Conservation (phyloP, 805 yeast species). For the Kodamaea hsintzibuensis region DNA sequence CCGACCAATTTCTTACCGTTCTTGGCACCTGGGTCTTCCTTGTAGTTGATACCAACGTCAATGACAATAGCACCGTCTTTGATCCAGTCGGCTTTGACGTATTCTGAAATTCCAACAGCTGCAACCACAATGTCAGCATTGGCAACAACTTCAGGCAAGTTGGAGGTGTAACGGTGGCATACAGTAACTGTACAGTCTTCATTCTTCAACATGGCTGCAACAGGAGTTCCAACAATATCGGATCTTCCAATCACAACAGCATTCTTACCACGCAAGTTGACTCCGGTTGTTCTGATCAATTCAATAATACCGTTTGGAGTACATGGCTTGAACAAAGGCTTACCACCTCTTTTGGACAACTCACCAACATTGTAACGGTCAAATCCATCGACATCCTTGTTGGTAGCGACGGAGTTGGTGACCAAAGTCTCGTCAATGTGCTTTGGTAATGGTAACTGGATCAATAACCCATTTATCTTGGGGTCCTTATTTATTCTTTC, state of each 20-base stretch:
- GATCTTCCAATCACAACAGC: conserved; percentile 95
- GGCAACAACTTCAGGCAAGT: conserved; percentile 55
- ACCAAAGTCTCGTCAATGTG: conserved; percentile 76
- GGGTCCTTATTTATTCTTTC: conserved; percentile 70
- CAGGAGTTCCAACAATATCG: conserved; percentile 95
- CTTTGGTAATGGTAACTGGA: conserved; percentile 87
- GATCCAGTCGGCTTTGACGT: conserved; percentile 84
- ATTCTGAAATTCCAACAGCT: conserved; percentile 87
- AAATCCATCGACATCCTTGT: conserved; percentile 95
- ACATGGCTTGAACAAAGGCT: conserved; percentile 84
- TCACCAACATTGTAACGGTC: conserved; percentile 89
- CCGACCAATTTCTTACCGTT: conserved; percentile 89
- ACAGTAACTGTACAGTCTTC: conserved; percentile 87
- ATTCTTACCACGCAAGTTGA: conserved; percentile 69
- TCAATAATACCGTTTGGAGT: conserved; percentile 93
- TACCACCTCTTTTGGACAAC: conserved; percentile 80
- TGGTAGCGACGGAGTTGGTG: conserved; percentile 77
- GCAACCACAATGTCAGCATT: conserved; percentile 87
- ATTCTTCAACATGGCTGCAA: conserved; percentile 76
- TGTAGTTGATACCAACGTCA: conserved; percentile 94
- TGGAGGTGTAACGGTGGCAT: conserved; percentile 71
- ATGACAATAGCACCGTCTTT: conserved; percentile 83
- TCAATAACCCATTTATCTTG: conserved; percentile 78
- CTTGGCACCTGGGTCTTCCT: conserved; percentile 70
- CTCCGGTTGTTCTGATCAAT: conserved; percentile 67